phyloP scores from a whole-genome alignment of 1,284 basidiomycete genomes.

The Malassezia furfur region DNA sequence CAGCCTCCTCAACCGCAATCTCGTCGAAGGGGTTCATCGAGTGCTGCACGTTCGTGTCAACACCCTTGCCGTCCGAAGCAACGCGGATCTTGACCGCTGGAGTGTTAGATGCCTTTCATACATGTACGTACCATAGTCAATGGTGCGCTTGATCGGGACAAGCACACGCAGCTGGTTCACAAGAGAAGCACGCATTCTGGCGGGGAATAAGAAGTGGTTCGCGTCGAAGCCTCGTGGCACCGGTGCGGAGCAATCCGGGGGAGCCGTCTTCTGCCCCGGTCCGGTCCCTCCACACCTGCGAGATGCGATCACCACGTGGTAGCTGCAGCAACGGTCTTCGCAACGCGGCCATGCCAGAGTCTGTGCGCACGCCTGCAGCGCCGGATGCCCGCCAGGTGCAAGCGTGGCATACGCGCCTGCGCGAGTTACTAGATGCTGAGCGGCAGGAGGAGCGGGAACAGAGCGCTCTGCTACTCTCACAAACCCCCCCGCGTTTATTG shows the following conservation, averaged over 20 bases:
- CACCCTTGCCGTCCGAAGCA: constrained; percentile 45
- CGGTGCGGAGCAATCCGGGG: constrained; percentile 15
- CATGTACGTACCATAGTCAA: constrained; percentile 41
- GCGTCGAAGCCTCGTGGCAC: not conserved
- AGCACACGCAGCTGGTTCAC: constrained; percentile 44
- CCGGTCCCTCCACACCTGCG: not conserved
- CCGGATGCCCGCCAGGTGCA: constrained; percentile 32
- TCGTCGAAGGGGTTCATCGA: constrained; percentile 52
- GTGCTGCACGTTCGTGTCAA: constrained; percentile 47
- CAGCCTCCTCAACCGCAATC: constrained; percentile 86
- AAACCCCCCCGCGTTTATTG: constrained; percentile 70
- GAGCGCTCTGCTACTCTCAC: constrained; percentile 67
- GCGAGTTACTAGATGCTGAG: constrained; percentile 61
- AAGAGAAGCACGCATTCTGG: constrained; percentile 39
- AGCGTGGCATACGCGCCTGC: constrained; percentile 64
- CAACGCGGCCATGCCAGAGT: constrained; percentile 6
- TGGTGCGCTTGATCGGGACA: constrained; percentile 47
- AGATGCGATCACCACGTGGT: constrained; percentile 14
- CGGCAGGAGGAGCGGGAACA: constrained; percentile 73
- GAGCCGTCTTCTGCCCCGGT: not conserved
- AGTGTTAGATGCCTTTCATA: not conserved
- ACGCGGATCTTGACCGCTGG: constrained; percentile 47
- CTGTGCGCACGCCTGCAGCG: constrained; percentile 20
- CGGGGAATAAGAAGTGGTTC: not conserved
- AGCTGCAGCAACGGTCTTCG: not conserved